Percentiles rank a stretch among this genome's conserved stretches.
Conservation (phyloP, 805 yeast genomes). For the Lachancea cidri region DNA sequence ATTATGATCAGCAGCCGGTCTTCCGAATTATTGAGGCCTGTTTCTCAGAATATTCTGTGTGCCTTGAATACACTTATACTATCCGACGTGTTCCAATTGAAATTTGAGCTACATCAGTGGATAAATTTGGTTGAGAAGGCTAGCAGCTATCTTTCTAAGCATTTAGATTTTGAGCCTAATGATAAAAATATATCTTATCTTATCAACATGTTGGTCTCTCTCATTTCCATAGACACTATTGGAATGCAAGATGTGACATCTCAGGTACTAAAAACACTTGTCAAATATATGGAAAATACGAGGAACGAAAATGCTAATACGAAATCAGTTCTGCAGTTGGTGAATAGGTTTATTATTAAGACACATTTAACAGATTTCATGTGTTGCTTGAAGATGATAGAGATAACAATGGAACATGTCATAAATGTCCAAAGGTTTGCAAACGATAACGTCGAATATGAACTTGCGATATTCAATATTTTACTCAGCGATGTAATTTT, state of each 20-base stretch:
- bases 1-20: slow-evolving; percentile 16
- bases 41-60: slow-evolving; percentile 23
- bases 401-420: slow-evolving; percentile 36
- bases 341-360: slow-evolving; percentile 42
- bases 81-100: slow-evolving; percentile 21
- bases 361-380: slow-evolving; percentile 38
- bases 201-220: slow-evolving; percentile 17
- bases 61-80: slow-evolving; percentile 18
- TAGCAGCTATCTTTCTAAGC: slow-evolving; percentile 11
- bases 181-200: slow-evolving; percentile 30
- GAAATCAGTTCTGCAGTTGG: slow-evolving; percentile 36
- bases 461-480: slow-evolving; percentile 42
- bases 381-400: slow-evolving; percentile 36
- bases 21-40: slow-evolving; percentile 13
- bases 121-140: slow-evolving; percentile 14
- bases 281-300: slow-evolving; percentile 18
- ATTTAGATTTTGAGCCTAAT: slow-evolving; percentile 12
- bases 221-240: slow-evolving; percentile 24
- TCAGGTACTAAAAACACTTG: slow-evolving; percentile 16
- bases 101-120: slow-evolving; percentile 25
- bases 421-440: slow-evolving; percentile 37
- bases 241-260: slow-evolving; percentile 18
- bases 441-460: slow-evolving; percentile 39
- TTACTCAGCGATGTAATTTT: slow-evolving; percentile 39
- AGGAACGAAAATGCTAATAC: slow-evolving; percentile 30